Evolutionary conservation across 2,329 filamentous ascomycete species (phyloP).

Genomic region (Fusarium sp.): DNA sequence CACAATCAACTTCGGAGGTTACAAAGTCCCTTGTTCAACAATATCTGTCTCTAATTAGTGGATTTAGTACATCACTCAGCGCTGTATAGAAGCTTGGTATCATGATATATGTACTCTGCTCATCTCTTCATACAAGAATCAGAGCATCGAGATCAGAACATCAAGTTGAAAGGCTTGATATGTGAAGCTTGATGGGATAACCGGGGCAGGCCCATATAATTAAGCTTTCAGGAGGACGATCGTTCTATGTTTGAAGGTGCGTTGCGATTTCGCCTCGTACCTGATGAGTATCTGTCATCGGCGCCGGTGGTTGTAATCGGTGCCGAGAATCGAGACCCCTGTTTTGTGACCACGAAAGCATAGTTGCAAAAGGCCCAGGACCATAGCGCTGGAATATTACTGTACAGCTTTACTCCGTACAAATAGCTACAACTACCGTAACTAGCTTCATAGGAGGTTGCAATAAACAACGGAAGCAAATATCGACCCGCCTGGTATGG

Average conservation of each 20-base stretch:
- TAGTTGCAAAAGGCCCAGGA: neutral
- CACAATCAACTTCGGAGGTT: slow-evolving; percentile 13
- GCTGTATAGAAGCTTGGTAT: neutral
- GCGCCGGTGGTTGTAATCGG: slow-evolving; percentile 25
- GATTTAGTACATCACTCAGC: neutral
- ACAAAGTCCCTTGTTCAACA: slow-evolving; percentile 20
- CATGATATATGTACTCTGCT: neutral
- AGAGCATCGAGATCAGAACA: neutral
- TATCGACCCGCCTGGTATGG: neutral
- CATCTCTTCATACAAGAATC: neutral
- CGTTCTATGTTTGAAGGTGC: slow-evolving; percentile 10
- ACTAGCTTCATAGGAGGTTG: neutral
- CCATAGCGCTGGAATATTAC: slow-evolving; percentile 7
- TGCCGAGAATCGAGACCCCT: slow-evolving; percentile 26
- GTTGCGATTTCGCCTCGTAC: slow-evolving; percentile 19
- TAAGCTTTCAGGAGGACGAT: slow-evolving; percentile 21
- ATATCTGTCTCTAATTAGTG: neutral
- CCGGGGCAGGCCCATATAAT: slow-evolving; percentile 27
- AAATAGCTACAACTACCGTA: slow-evolving; percentile 2
- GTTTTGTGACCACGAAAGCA: neutral
- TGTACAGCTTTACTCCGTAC: neutral
- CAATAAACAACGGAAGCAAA: neutral
- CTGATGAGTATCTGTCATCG: slow-evolving; percentile 29
- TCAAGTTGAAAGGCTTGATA: neutral
- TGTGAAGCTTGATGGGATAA: neutral